phyloP scores from a whole-genome alignment of 176 grass and related monocot species.

The Olyra latifolia region DNA sequence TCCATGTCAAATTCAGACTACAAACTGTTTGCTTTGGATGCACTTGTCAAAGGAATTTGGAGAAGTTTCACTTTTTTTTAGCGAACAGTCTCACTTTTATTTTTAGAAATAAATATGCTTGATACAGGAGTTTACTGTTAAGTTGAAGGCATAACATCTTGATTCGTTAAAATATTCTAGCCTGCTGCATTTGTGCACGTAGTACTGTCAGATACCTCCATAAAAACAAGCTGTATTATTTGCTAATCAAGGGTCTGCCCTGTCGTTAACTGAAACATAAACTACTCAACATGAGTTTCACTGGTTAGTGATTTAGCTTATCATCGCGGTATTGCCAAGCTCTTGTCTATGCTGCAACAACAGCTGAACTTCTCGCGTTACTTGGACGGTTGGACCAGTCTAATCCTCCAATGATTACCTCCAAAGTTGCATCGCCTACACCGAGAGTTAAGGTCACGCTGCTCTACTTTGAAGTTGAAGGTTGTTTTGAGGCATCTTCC shows the following conservation, averaged over 20 bases:
- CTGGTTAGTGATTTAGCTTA: conserved; percentile 33
- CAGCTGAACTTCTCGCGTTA: background rate
- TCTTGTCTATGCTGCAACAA: conserved; percentile 16
- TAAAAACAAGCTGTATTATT: conserved; percentile 24
- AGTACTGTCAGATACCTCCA: background rate
- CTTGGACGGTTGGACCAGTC: conserved; percentile 23
- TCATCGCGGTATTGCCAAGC: conserved; percentile 6
- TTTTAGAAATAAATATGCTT: background rate
- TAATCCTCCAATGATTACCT: conserved; percentile 29
- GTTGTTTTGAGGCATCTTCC: conserved; percentile 31
- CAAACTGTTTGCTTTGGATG: background rate
- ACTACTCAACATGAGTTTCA: conserved; percentile 33
- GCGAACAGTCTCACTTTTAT: background rate
- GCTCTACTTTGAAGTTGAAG: conserved; percentile 33
- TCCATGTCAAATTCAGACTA: background rate
- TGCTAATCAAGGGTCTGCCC: conserved; percentile 21
- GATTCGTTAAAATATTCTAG: conserved; percentile 5
- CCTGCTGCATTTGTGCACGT: conserved; percentile 9
- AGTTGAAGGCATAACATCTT: conserved; percentile 14
- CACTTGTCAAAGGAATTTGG: background rate
- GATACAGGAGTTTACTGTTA: background rate
- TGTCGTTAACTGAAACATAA: conserved; percentile 23
- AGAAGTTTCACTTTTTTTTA: conserved; percentile 1
- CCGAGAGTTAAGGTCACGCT: conserved; percentile 12
- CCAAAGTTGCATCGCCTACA: conserved; percentile 26